Evolutionary conservation across 2,329 filamentous ascomycete genomes (phyloP).

Genomic region (Pseudogymnoascus verrucosus): DNA sequence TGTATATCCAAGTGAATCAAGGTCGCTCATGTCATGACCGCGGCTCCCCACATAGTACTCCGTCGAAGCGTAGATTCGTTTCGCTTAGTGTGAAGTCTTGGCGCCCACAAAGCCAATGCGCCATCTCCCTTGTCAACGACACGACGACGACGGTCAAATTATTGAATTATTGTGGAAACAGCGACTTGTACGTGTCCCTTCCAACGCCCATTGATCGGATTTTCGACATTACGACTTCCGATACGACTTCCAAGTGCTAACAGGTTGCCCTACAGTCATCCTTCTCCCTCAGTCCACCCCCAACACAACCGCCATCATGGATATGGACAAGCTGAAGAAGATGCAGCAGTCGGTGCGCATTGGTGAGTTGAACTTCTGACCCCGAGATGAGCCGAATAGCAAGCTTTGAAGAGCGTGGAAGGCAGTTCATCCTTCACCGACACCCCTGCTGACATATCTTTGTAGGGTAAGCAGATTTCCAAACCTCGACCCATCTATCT

Average conservation of each 20-base stretch:
- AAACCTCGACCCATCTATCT: background rate
- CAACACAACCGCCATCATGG: constrained; percentile 43
- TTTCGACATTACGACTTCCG: constrained; percentile 11
- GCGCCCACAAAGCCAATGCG: constrained; percentile 19
- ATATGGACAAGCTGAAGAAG: constrained; percentile 58
- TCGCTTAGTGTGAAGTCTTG: constrained; percentile 22
- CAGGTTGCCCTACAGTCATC: constrained; percentile 12
- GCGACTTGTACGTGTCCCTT: constrained; percentile 14
- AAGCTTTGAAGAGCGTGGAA: background rate
- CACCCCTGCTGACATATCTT: constrained; percentile 7
- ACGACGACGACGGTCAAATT: constrained; percentile 15
- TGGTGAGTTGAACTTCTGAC: constrained; percentile 19
- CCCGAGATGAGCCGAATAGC: background rate
- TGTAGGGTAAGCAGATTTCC: constrained; percentile 8
- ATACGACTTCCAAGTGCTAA: constrained; percentile 12
- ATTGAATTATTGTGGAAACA: constrained; percentile 13
- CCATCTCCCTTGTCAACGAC: constrained; percentile 13
- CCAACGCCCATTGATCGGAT: constrained; percentile 1
- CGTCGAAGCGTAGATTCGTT: constrained; percentile 7
- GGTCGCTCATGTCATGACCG: background rate
- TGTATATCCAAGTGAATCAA: background rate
- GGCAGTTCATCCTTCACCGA: background rate
- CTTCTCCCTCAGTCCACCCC: constrained; percentile 21
- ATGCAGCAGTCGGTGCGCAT: constrained; percentile 56
- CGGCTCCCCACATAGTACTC: constrained; percentile 5